Evolutionary conservation across 768 basidiomycete genomes (phyloP), one percentile per base, ranked within the genome.

Genomic region (Hericium coralloides): DNA sequence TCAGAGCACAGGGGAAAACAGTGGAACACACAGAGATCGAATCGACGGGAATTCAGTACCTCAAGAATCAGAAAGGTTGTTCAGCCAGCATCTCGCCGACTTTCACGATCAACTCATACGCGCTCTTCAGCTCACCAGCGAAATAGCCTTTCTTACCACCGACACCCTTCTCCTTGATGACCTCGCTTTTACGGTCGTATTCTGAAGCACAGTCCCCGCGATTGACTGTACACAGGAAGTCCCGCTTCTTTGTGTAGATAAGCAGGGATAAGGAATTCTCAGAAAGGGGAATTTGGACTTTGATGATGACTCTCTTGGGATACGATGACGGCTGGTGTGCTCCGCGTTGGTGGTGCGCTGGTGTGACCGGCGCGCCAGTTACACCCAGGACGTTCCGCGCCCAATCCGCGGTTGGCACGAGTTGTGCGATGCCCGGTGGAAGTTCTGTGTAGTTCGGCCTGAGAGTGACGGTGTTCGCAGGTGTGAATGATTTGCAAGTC

Each of bases 171-270:
- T 61, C 62, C 52, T 65, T 69, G 23, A 85, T 69, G 7, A 70
- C 65, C n/a, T 69, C 60, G 12, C 64, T 60, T 12, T 84, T 43
- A 0, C 67, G 59, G 54, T 79, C 74, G 58, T 81, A 84, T 1
- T 64, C 75, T 0, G 51, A 58, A 17, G 63, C 66, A 37, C 64
- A 67, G 56, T 72, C 74, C 3, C 38, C 49, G 14, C 72, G 66
- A 15, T 63, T 23, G 20, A 81, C 67, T 2, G 65, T 60, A 59
- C 82, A 83, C 6, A 77, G 70, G 38, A 85, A 77, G 55, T 82
- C 74, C 7, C 78, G 70, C 61, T 78, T 82, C 66, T 78, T 78
- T 49, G 74, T 78, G 61, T 82, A 84, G 22, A 83, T 71, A 37
- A 76, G 61, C 17, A 80, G 59, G 55, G 50, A 55, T 15, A 20